phyloP scores from a whole-genome alignment of 2,329 filamentous ascomycete species.

The Penicillium sclerotigenum region DNA sequence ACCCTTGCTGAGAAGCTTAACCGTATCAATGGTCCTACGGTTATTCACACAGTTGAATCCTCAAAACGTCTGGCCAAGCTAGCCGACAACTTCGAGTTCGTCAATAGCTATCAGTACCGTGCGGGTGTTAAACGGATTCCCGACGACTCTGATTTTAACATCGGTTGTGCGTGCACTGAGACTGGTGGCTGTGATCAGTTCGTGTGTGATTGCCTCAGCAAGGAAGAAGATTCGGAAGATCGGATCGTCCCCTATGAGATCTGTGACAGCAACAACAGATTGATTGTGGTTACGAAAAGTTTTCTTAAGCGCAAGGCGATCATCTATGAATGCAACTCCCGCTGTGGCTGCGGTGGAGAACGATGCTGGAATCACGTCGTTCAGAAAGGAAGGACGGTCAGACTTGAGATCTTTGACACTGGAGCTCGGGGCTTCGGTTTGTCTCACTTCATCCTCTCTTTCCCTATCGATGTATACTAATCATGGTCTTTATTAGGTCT shows the following conservation, averaged over 20 bases:
- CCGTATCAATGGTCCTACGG: slow-evolving; percentile 25
- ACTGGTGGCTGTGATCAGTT: slow-evolving; percentile 23
- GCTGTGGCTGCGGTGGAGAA: slow-evolving; percentile 34
- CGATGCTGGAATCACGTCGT: slow-evolving; percentile 45
- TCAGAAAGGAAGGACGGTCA: slow-evolving; percentile 39
- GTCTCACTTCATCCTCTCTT: neutral
- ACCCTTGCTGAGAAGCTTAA: slow-evolving; percentile 9
- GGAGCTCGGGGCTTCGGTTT: slow-evolving; percentile 42
- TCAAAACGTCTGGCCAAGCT: slow-evolving; percentile 23
- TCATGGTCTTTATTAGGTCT: slow-evolving; percentile 30
- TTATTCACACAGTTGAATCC: slow-evolving; percentile 22
- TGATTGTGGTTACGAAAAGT: slow-evolving; percentile 28
- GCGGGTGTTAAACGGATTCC: slow-evolving; percentile 29
- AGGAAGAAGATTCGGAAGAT: slow-evolving; percentile 30
- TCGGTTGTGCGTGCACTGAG: slow-evolving; percentile 27
- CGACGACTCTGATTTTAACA: slow-evolving; percentile 24
- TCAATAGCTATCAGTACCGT: slow-evolving; percentile 36
- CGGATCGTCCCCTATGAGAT: slow-evolving; percentile 33
- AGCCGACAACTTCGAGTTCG: slow-evolving; percentile 39
- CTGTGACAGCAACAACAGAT: neutral
- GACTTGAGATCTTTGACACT: slow-evolving; percentile 45
- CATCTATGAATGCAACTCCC: slow-evolving; percentile 42
- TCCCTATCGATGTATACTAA: slow-evolving; percentile 3
- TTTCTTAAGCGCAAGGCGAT: slow-evolving; percentile 36
- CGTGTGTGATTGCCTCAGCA: slow-evolving; percentile 31